Conservation (phyloP, 805 yeast species). For the Candida ascalaphidarum region DNA sequence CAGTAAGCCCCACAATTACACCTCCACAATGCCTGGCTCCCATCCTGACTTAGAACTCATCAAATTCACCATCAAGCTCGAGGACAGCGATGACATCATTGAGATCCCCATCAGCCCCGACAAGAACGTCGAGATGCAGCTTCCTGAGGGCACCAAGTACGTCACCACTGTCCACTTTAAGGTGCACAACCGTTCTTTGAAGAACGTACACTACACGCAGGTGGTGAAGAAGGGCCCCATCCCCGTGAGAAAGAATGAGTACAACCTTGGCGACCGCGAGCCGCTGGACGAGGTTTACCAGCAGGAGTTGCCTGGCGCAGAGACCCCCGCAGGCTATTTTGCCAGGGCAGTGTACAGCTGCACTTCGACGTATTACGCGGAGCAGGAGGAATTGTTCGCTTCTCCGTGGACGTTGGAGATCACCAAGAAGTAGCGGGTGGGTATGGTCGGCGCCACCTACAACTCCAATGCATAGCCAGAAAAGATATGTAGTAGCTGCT, state of each 20-base stretch:
- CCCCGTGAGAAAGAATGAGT: constrained; percentile 19
- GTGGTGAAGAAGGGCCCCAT: constrained; percentile 27
- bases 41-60: constrained; percentile 26
- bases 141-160: constrained; percentile 31
- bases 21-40: constrained; percentile 1
- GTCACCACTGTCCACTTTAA: constrained; percentile 22
- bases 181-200: constrained; percentile 18
- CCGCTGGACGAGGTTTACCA: constrained; percentile 26
- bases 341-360: constrained; percentile 25
- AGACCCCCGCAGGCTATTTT: constrained; percentile 31
- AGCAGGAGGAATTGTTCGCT: constrained; percentile 17
- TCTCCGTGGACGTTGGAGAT: constrained; percentile 29
- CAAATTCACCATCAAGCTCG: constrained; percentile 20
- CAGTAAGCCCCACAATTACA: neutral
- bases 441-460: too few relatives aligned
- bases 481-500: too few relatives aligned
- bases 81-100: constrained; percentile 20
- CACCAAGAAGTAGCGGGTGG: constrained; percentile 19
- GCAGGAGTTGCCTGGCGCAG: constrained; percentile 22
- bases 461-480: too few relatives aligned
- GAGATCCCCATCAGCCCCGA: too few relatives aligned
- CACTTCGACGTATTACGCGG: constrained; percentile 24
- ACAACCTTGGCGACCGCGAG: constrained; percentile 22
- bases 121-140: constrained; percentile 14
- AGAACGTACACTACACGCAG: constrained; percentile 25